Evolutionary conservation across 2,329 filamentous ascomycete genomes (phyloP), one percentile per base, ranked within the genome.

Genomic region (Corynespora cassiicola): DNA sequence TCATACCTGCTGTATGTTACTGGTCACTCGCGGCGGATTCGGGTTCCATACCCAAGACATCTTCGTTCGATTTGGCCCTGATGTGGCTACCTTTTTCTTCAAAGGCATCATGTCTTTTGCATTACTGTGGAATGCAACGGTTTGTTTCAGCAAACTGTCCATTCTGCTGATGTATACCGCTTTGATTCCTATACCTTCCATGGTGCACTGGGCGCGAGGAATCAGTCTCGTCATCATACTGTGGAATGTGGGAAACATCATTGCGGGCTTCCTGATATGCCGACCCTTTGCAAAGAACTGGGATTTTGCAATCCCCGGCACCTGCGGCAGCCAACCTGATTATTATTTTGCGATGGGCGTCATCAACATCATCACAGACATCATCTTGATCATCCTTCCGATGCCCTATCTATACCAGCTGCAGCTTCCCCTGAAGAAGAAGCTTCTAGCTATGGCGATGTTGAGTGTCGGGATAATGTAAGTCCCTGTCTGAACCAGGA

Each of bases 401-500:
- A 52, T 53, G 40, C 52, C 48, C 3, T 56, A 56, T 10, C 34
- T 59, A 2, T 52, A 50, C 26, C 29, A 32, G 7, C 15, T 58
- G 9, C 37, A 24, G 2, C 29, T 58, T 12, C 20, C 44, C 2
- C 30, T 16, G 35, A 31, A 40, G 8, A 53, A 45, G 28, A 55
- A 56, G 22, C 17, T 56, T 2, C 16, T 54, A 2, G 39, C 47
- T 1, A 49, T 45, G 33, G 43, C 14, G 6, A 28, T 60, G 14
- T 42, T 58, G 1, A 50, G 52, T 28, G 44, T 58, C 28, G 52
- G 52, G 15, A 41, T 58, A 7, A 42, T 45, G 52, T 58, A 33
- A 31, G 48, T 41, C 4, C 7, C 4, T 23, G 4, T n/a, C n/a
- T n/a, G n/a, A n/a, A n/a, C n/a, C n/a, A n/a, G n/a, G n/a, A n/a